A percentile compares a stretch with the other conserved stretches of the same genome.
Conservation (phyloP, 2,329 filamentous ascomycete genomes). For the Anthostomella pinea region DNA sequence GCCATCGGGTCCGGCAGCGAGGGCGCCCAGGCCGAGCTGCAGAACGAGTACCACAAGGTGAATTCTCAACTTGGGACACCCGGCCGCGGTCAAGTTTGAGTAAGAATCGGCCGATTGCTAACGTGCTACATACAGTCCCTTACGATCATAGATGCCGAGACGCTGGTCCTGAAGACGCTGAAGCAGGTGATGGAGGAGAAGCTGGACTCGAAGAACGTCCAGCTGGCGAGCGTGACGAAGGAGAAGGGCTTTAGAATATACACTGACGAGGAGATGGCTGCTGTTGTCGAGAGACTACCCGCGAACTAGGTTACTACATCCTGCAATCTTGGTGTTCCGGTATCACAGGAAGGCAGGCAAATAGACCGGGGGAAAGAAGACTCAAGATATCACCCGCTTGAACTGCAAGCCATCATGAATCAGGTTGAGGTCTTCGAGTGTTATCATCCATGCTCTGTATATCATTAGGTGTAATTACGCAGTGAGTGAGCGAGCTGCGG, state of each 20-base stretch:
- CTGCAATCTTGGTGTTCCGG: conserved; percentile 4
- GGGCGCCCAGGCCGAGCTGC: conserved; percentile 94
- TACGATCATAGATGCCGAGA: conserved; percentile 89
- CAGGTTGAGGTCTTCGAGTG: conserved; percentile 3
- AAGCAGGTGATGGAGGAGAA: conserved; percentile 99
- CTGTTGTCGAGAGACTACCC: conserved; percentile 80
- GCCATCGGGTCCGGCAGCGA: conserved; percentile 97
- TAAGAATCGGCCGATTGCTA: no score
- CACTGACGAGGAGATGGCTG: conserved; percentile 93
- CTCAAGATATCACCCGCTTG: no score
- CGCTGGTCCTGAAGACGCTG: conserved; percentile 91
- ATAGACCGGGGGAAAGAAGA: conserved; percentile 10
- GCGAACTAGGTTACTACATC: conserved; percentile 48
- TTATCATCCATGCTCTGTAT: background rate
- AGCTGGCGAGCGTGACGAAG: conserved; percentile 95
- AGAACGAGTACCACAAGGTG: conserved; percentile 97
- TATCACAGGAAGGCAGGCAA: conserved; percentile 8
- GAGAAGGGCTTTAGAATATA: conserved; percentile 99
- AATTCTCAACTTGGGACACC: conserved; percentile 8
- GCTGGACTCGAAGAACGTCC: conserved; percentile 96
- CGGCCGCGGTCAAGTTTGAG: no score
- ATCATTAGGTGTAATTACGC: no score
- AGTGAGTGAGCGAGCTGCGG: no score
- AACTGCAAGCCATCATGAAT: no score
- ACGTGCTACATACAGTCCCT: conserved; percentile 58